Percentiles rank a stretch among this genome's conserved stretches.
Conservation (phyloP, 1,284 basidiomycete species). For the Inonotus obliquus region DNA sequence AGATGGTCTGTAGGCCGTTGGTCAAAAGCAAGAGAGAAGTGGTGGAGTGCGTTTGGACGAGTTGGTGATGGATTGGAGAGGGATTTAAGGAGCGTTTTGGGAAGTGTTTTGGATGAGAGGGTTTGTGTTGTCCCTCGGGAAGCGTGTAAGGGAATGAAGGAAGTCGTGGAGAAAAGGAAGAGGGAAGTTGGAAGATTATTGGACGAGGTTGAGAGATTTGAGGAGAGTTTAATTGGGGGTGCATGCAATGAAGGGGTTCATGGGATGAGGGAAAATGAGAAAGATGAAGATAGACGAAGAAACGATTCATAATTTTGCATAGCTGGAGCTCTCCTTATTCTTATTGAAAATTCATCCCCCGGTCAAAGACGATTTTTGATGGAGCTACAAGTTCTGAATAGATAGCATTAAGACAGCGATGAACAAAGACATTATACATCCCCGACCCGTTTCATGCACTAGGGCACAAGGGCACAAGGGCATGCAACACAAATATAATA, state of each 20-base stretch:
- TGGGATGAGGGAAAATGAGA: background rate
- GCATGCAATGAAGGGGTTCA: background rate
- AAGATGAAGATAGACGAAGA: background rate
- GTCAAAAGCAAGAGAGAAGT: conserved; percentile 64
- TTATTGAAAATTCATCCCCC: background rate
- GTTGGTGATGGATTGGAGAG: conserved; percentile 66
- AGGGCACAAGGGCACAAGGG: too few species aligned
- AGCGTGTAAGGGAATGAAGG: conserved; percentile 38
- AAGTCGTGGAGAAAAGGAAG: conserved; percentile 33
- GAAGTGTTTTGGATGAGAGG: conserved; percentile 43
- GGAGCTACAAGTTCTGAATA: background rate
- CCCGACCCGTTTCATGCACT: too few species aligned
- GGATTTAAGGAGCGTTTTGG: conserved; percentile 59
- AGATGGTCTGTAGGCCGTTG: conserved; percentile 68
- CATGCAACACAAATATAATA: too few species aligned
- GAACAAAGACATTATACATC: background rate
- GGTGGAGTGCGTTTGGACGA: conserved; percentile 71
- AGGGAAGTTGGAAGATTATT: conserved; percentile 43
- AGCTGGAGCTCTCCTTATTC: background rate
- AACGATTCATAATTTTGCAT: background rate
- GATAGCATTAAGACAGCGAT: background rate
- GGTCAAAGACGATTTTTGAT: too few species aligned
- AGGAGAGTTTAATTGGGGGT: background rate
- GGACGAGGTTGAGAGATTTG: conserved; percentile 31
- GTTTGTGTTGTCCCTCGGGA: conserved; percentile 30